phyloP scores from a whole-genome alignment of 371 early-diverging fungal species.

The Rhizopus delemar region DNA sequence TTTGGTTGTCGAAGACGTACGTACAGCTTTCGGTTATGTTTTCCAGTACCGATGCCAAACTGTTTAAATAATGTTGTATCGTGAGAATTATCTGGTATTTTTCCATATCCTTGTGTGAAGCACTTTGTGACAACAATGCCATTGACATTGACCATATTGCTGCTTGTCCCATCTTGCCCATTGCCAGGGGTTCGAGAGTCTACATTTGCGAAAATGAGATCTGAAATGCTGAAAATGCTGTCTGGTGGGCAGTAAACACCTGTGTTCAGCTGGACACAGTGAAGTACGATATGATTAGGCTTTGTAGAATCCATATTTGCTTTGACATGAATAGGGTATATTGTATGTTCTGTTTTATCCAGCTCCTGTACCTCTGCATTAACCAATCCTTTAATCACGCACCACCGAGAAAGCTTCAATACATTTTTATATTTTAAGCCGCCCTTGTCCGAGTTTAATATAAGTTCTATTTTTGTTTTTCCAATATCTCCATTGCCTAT shows the following conservation, averaged over 20 bases:
- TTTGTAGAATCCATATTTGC: neutral
- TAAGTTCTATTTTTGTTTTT: neutral
- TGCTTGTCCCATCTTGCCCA: neutral
- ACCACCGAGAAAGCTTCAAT: neutral
- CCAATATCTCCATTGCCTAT: neutral
- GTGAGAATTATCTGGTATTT: neutral
- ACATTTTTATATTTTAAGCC: constrained; percentile 1
- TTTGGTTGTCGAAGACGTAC: constrained; percentile 31
- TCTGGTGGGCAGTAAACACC: neutral
- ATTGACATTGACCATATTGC: constrained; percentile 15
- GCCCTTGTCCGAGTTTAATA: neutral
- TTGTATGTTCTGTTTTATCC: neutral
- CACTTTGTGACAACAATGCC: constrained; percentile 29
- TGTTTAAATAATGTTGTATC: neutral
- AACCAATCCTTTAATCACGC: neutral
- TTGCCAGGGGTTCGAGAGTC: neutral
- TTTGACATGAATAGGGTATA: neutral
- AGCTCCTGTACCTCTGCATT: neutral
- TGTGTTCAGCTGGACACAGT: neutral
- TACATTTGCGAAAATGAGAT: neutral
- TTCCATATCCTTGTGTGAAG: constrained; percentile 14
- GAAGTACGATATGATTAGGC: neutral
- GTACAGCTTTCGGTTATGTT: constrained; percentile 22
- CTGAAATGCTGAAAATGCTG: neutral
- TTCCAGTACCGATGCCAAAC: constrained; percentile 28